These are phyloP conservation scores for Fusarium equiseti DNA, from an alignment of 2,329 filamentous ascomycete genomes.

Conservation along the genomic window DNA sequence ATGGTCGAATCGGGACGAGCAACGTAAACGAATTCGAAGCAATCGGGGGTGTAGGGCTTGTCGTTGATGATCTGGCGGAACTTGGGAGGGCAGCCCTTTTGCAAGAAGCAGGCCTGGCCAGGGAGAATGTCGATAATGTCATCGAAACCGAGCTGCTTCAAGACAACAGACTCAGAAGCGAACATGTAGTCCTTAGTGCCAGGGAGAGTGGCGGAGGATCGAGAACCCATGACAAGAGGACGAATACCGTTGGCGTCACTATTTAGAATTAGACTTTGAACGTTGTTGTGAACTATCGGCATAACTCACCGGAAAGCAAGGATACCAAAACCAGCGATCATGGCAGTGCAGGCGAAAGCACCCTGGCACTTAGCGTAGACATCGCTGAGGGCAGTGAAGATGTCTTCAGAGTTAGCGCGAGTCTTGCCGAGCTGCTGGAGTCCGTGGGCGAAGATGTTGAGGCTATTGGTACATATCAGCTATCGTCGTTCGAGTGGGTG, in stretches of 20 bases:
- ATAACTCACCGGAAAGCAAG: conserved; percentile 75
- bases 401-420: conserved; percentile 81
- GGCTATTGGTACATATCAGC: conserved; percentile 69
- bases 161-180: conserved; percentile 87
- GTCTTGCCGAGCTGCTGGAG: conserved; percentile 84
- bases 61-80: conserved; percentile 80
- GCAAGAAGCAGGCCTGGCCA: conserved; percentile 86
- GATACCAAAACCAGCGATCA: conserved; percentile 84
- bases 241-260: conserved; percentile 74
- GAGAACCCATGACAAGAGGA: conserved; percentile 81
- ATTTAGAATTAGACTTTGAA: conserved; percentile 61
- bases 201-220: conserved; percentile 72
- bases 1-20: conserved; percentile 84
- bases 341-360: conserved; percentile 83
- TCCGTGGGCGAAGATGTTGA: conserved; percentile 89
- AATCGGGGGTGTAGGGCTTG: conserved; percentile 80
- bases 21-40: conserved; percentile 74
- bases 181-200: conserved; percentile 86
- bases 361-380: conserved; percentile 81
- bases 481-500: conserved; percentile 2
- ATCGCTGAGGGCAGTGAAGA: conserved; percentile 77
- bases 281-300: conserved; percentile 58
- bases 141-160: conserved; percentile 83
- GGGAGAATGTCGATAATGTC: conserved; percentile 83
- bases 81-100: conserved; percentile 79